Evolutionary conservation across 257 asterid genomes (phyloP), one percentile per base, ranked within the genome.

Genomic region (Ilex asprella): DNA sequence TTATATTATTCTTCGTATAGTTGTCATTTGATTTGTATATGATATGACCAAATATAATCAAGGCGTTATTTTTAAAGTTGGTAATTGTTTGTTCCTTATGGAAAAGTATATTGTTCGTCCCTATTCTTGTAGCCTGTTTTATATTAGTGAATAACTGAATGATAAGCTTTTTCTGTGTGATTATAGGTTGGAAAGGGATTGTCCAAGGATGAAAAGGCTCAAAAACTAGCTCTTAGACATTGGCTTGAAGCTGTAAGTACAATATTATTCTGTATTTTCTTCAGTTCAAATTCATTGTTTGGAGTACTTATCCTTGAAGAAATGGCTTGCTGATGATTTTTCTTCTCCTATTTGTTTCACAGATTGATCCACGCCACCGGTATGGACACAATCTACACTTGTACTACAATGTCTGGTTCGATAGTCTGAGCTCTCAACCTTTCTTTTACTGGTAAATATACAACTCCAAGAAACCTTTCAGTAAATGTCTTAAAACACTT

Each of bases 161-260:
- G 27, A 21, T 21, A 21, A 21, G 27, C 27, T 21, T 21, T 21
- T 21, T 21, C 27, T 21, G 27, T 21, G 1, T 21, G 27, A 21
- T 21, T 21, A 1, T 21, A 21, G 27, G 27, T 21, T 21, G 27
- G 27, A 21, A 21, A 21, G 27, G 27, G 72, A 31, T 64, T 59
- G 64, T 60, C 69, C 52, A 64, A 71, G 64, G 69, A 67, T 54
- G 72, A 64, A 6, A 71, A 71, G 44, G 77, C 78, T 35, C 59
- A 52, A 12, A 64, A 31, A 51, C 35, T 76, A 44, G 55, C 41
- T 56, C 15, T 55, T 27, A 61, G 52, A 15, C 62, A 16, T 55
- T 67, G 81, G 75, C 59, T 76, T 39, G 81, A 71, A 68, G 78
- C 64, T 54, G 81, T 71, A 61, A 71, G 78, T 60, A 21, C 27